Base-by-base conservation (phyloP, 2,329 filamentous ascomycete genomes). In the Penicillium olsonii region DNA sequence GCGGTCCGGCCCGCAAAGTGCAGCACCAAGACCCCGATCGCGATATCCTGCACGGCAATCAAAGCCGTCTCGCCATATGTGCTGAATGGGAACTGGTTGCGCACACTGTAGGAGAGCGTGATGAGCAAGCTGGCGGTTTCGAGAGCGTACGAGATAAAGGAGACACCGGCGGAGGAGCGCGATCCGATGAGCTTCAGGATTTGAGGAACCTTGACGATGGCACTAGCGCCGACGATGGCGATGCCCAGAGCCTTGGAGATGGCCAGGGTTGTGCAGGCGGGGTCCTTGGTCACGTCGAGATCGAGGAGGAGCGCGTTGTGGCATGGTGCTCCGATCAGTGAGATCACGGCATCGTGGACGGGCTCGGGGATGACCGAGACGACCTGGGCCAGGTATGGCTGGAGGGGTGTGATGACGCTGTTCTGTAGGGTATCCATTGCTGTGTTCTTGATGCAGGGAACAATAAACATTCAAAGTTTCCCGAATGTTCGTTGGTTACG, bases 201-300 rank as follows among this genome's bases (percentile, higher is more conserved):
- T 78, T 99, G 94, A 0, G 94, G 94, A 20, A 99, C 85, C 77
- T 99, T 99, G 78, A 99, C 92, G 63, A 97, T 84, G 46, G 89
- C 86, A 22, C 88, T 92, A 45, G 91, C 90, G 60, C 82, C 87
- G 67, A 99, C 91, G 74, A 99, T 99, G 69, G 86, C 94, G 61
- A 97, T 87, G 49, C 94, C 92, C 14, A 99, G 85, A 3, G 82
- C 90, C 77, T 99, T 99, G 66, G 89, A 95, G 67, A 97, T 82
- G 61, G 85, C 92, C 43, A 96, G 84, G 68, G 94, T 94, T 63
- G 96, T 76, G 78, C 94, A 99, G 51, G 83, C 84, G 5, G 83
- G 81, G 65, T 90, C 83, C 56, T 84, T 82, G 63, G 87, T 78
- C 44, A 79, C 68, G 75, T 95, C 87, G 68, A 99, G 81, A 66